Conservation (phyloP, 2,329 filamentous ascomycete genomes). For the Teratosphaeria destructans region DNA sequence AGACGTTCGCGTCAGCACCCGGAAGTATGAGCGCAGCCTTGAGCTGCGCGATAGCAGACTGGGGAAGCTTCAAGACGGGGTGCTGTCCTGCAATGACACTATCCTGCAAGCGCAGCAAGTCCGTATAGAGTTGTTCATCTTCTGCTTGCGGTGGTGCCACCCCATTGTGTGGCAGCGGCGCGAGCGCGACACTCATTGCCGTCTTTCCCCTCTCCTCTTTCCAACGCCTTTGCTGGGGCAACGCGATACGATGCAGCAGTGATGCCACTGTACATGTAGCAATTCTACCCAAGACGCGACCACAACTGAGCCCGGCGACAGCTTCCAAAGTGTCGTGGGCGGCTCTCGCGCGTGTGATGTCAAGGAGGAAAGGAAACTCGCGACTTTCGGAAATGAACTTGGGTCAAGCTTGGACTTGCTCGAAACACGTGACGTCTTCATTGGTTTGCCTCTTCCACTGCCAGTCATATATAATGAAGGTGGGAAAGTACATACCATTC, state of each 20-base stretch:
- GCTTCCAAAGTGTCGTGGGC: not conserved
- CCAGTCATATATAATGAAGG: not conserved
- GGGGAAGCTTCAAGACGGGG: conserved; percentile 48
- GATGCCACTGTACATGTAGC: not conserved
- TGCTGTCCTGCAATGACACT: conserved; percentile 69
- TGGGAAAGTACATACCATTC: not conserved
- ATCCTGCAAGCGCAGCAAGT: conserved; percentile 72
- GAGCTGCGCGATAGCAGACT: conserved; percentile 37
- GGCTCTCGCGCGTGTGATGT: not conserved
- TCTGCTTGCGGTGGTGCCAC: conserved; percentile 15
- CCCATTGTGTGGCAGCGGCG: conserved; percentile 1
- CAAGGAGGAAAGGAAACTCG: not conserved
- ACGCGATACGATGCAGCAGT: not conserved
- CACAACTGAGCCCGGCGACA: not conserved
- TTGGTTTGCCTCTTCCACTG: not conserved
- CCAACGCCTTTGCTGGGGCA: not conserved
- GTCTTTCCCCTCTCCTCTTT: not conserved
- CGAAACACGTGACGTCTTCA: not conserved
- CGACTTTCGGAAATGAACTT: not conserved
- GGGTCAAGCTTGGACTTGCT: not conserved
- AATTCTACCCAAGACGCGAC: not conserved
- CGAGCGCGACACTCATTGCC: conserved; percentile 5
- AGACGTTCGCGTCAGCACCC: conserved; percentile 8
- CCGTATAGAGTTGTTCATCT: conserved; percentile 49
- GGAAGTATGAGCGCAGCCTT: conserved; percentile 11